Percentiles rank a stretch among this genome's conserved stretches.
Conservation (phyloP, 2,329 filamentous ascomycete species). For the Clonostachys chloroleuca region DNA sequence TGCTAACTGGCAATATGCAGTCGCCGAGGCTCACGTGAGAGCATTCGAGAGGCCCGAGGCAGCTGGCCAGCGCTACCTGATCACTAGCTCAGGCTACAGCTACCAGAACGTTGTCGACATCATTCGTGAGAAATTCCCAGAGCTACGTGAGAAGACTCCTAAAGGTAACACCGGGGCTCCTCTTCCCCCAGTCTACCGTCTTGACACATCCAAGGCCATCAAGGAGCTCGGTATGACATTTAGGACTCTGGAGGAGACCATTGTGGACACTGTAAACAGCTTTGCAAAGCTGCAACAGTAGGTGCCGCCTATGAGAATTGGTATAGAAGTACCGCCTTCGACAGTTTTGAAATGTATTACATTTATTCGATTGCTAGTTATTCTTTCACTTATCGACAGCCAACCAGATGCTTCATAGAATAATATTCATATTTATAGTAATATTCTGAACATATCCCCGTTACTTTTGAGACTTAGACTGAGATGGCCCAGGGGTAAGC, state of each 20-base stretch:
- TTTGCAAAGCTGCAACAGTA: background rate
- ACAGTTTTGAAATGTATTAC: too few relatives aligned
- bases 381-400: too few relatives aligned
- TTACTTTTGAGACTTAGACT: too few relatives aligned
- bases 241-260: slow-evolving; percentile 35
- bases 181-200: slow-evolving; percentile 29
- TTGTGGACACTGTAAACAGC: background rate
- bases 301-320: too few relatives aligned
- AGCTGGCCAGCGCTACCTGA: slow-evolving; percentile 59
- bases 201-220: slow-evolving; percentile 43
- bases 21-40: slow-evolving; percentile 57
- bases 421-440: too few relatives aligned
- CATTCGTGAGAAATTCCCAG: slow-evolving; percentile 15
- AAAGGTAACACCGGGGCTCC: slow-evolving; percentile 20
- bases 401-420: too few relatives aligned
- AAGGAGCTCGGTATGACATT: slow-evolving; percentile 46
- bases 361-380: too few relatives aligned
- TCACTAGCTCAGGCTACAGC: slow-evolving; percentile 29
- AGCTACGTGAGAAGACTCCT: slow-evolving; percentile 18
- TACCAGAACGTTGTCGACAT: slow-evolving; percentile 30
- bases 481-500: too few relatives aligned
- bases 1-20: slow-evolving; percentile 31
- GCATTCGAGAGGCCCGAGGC: slow-evolving; percentile 51
- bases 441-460: too few relatives aligned
- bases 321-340: too few relatives aligned